Conservation (phyloP, 441 rosid genomes). For the Melastoma candidum region DNA sequence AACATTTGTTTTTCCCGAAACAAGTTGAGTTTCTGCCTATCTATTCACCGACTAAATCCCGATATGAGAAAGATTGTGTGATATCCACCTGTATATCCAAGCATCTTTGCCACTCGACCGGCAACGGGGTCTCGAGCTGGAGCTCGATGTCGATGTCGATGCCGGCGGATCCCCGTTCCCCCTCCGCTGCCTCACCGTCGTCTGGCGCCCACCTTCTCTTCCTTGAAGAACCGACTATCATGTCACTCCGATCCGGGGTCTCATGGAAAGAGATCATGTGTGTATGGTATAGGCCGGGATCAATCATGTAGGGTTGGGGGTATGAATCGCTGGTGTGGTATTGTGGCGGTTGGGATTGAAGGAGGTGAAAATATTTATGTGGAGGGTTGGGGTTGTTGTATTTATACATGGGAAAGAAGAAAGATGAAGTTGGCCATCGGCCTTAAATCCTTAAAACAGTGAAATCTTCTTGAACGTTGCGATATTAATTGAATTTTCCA, state of each 20-base stretch:
- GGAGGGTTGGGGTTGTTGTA: no score
- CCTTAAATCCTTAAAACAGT: constrained; percentile 4
- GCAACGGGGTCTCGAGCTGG: constrained; percentile 59
- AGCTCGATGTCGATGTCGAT: constrained; percentile 40
- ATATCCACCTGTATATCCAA: constrained; percentile 59
- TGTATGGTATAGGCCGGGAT: background rate
- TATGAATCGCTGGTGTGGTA: no score
- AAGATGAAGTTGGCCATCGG: no score
- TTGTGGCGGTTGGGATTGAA: no score
- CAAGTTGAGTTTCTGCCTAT: background rate
- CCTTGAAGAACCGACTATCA: constrained; percentile 24
- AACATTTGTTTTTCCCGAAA: background rate
- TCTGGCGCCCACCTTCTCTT: constrained; percentile 38
- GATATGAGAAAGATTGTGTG: background rate
- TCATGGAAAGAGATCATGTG: constrained; percentile 45
- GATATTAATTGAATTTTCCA: constrained; percentile 10
- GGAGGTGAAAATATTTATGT: no score
- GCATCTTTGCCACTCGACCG: constrained; percentile 56
- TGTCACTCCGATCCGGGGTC: constrained; percentile 24
- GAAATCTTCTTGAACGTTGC: constrained; percentile 18
- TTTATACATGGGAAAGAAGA: no score
- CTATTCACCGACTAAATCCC: background rate
- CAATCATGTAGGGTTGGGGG: no score
- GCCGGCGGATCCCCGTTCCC: constrained; percentile 13
- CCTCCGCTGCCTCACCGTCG: background rate